phyloP scores from a whole-genome alignment of 768 basidiomycete genomes.

The Gymnopilus junonius region DNA sequence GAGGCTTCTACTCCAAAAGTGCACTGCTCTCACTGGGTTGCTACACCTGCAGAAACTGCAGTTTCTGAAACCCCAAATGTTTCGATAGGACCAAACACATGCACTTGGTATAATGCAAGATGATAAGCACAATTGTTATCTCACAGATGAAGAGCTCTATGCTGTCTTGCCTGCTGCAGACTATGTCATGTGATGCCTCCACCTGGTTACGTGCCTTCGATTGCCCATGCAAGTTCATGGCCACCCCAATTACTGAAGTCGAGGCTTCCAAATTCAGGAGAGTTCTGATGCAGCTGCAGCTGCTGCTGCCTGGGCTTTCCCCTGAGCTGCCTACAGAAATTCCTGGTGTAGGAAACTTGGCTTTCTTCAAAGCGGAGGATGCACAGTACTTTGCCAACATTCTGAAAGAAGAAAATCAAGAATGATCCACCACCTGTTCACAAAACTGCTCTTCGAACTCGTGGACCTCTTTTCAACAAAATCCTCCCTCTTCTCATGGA shows the following conservation, averaged over 20 bases:
- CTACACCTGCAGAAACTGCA: too few species aligned
- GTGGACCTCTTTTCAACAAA: slow-evolving; percentile 99
- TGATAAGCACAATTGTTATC: slow-evolving; percentile 95
- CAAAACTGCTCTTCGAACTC: slow-evolving; percentile 96
- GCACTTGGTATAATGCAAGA: slow-evolving; percentile 86
- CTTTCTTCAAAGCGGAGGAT: too few species aligned
- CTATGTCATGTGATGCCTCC: slow-evolving; percentile 94
- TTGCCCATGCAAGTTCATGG: slow-evolving; percentile 64
- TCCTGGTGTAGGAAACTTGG: too few species aligned
- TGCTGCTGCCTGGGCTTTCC: slow-evolving; percentile 86
- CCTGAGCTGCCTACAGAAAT: too few species aligned
- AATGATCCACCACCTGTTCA: slow-evolving; percentile 98
- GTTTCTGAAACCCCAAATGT: slow-evolving; percentile 82
- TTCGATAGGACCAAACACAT: slow-evolving; percentile 98
- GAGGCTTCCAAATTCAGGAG: too few species aligned
- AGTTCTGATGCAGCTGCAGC: slow-evolving; percentile 88
- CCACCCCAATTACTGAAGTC: too few species aligned
- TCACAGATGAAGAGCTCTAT: too few species aligned
- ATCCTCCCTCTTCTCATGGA: slow-evolving; percentile 98
- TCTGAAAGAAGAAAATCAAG: slow-evolving; percentile 97
- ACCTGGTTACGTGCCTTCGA: slow-evolving; percentile 85
- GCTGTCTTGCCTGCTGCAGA: slow-evolving; percentile 84
- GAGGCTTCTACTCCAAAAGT: slow-evolving; percentile 85
- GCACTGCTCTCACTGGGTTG: too few species aligned
- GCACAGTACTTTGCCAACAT: slow-evolving; percentile 98